Base-by-base conservation (phyloP, 768 basidiomycete species). In the Leccinum boreale region DNA sequence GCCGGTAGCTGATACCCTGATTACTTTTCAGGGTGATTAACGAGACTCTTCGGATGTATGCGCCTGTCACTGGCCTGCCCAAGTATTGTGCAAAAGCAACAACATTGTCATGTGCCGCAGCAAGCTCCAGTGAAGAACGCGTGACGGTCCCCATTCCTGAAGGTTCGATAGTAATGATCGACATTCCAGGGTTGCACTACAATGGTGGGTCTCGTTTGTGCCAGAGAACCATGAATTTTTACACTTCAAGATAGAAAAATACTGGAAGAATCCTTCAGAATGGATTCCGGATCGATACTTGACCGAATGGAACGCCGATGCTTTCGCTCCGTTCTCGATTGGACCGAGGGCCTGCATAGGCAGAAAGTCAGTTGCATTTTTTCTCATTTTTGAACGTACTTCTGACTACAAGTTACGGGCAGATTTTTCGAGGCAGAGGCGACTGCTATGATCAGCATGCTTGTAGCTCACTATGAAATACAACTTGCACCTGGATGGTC, bases 261-360 rank as follows among this genome's bases (percentile, higher is more conserved):
- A 44, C 11, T 44, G 42, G 42, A 44, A 12, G 42, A 19, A 44
- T 11, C 42, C 42, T 44, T 21, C 19, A 12, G 42, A 44, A 44
- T 55, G 53, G 53, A 47, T 28, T n/a, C 53, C 31, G 4, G 53
- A 46, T 46, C 44, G 44, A n/a, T 54, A 35, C 44, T 17, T 54
- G 21, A 54, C 17, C 7, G 53, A 54, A 33, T 35, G 53, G 45
- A 54, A 23, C 8, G 29, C 17, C 11, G 45, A 54, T 8, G 45
- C 53, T 7, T 55, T 55, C 4, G 23, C 33, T n/a, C 53, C 53
- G 14, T 55, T 55, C 31, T 47, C 29, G 3, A 23, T 55, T 12
- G 53, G 53, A 17, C 31, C 31, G 7, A 48, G 53, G 24, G 45
- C 53, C 2, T 55, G 45, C 45, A 10, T 55, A 35, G 45, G 53